Conservation (phyloP, 2,329 filamentous ascomycete species). For the Dryadomyces sulphureus region DNA sequence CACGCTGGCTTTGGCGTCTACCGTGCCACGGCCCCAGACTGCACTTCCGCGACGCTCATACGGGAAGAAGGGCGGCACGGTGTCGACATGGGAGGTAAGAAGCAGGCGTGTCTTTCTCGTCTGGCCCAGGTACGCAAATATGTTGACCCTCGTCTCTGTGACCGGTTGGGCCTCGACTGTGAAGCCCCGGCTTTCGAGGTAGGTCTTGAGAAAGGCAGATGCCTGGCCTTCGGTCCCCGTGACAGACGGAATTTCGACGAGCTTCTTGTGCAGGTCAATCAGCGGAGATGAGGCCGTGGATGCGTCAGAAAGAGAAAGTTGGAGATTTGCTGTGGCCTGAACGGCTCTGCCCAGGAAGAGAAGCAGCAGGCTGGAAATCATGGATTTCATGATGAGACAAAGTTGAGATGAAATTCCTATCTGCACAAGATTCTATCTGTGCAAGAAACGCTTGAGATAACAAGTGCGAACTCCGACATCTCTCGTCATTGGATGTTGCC, state of each 20-base stretch:
- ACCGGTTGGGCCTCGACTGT: background rate
- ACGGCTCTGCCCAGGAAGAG: too few species aligned
- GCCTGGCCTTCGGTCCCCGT: background rate
- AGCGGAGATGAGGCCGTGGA: too few species aligned
- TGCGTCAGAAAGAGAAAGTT: too few species aligned
- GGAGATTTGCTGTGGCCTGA: too few species aligned
- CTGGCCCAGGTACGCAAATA: background rate
- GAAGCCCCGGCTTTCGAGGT: background rate
- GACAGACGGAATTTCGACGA: background rate
- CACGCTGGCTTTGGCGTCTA: slow-evolving; percentile 3
- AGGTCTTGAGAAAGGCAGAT: background rate
- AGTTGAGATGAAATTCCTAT: too few species aligned
- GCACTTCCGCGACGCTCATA: background rate
- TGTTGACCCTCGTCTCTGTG: background rate
- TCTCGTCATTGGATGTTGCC: too few species aligned
- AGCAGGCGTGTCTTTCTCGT: background rate
- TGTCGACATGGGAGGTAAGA: slow-evolving; percentile 2
- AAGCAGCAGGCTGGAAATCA: too few species aligned
- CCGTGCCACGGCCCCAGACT: slow-evolving; percentile 2
- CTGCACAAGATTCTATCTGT: too few species aligned
- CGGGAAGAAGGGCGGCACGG: background rate
- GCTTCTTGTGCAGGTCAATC: background rate
- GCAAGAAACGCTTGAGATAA: too few species aligned
- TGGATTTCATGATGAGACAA: too few species aligned
- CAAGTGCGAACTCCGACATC: too few species aligned